A percentile compares a stretch with the other conserved stretches of the same genome.
phyloP scores from a whole-genome alignment of 257 asterid genomes.

The Hygrophila difformis region DNA sequence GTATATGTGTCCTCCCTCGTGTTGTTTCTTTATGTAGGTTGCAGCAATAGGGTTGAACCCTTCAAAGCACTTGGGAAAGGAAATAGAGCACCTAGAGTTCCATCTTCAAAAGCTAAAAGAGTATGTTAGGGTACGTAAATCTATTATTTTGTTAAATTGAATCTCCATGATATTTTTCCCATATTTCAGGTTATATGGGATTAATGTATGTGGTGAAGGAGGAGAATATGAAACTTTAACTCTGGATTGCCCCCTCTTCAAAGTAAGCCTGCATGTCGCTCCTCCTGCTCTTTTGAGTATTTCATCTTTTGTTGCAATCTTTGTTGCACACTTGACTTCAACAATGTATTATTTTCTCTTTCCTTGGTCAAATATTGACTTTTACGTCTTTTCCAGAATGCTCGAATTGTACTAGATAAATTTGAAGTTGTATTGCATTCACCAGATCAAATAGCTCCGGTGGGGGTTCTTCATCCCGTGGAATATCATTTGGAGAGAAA shows the following conservation, averaged over 20 bases:
- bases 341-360: neutral
- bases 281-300: conserved; percentile 7
- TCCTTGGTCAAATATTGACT: neutral
- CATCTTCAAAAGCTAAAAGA: conserved; percentile 88
- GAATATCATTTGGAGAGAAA: conserved; percentile 81
- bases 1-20: neutral
- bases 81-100: conserved; percentile 46
- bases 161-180: conserved; percentile 18
- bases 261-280: conserved; percentile 36
- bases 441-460: conserved; percentile 83
- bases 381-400: conserved; percentile 56
- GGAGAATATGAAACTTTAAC: conserved; percentile 98
- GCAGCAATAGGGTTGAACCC: conserved; percentile 96
- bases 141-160: conserved; percentile 14
- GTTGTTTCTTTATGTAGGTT: conserved; percentile 40
- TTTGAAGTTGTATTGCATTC: conserved; percentile 76
- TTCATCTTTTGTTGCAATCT: neutral
- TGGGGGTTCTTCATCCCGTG: conserved; percentile 89
- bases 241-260: conserved; percentile 91
- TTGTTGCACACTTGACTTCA: neutral
- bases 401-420: conserved; percentile 83
- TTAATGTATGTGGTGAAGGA: conserved; percentile 97
- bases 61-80: conserved; percentile 89
- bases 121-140: conserved; percentile 39
- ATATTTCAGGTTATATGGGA: conserved; percentile 62